Conservation (phyloP, 75 land plant species). For the Pinus albicaulis region DNA sequence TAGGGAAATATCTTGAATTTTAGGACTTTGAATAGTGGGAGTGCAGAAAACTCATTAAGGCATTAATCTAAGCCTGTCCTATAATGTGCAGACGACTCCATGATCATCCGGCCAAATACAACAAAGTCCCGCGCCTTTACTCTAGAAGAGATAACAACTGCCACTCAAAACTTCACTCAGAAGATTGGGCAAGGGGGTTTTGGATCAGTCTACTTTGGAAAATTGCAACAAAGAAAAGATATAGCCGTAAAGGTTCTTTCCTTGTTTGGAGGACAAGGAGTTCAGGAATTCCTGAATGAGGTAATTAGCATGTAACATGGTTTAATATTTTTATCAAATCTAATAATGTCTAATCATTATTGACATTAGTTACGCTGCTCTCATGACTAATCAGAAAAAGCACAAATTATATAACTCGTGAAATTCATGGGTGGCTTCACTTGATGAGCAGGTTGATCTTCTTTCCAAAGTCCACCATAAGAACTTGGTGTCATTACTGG, state of each 20-base stretch:
- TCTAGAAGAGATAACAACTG: neutral
- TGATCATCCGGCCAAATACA: neutral
- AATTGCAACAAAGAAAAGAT: conserved; percentile 19
- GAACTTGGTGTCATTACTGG: conserved; percentile 47
- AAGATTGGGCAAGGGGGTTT: neutral
- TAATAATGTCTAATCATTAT: too few relatives aligned
- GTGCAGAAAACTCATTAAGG: too few relatives aligned
- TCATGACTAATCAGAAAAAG: too few relatives aligned
- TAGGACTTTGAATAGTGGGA: neutral
- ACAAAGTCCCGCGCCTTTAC: neutral
- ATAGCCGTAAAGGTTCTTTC: conserved; percentile 37
- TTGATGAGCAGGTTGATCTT: conserved; percentile 10
- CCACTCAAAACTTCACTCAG: neutral
- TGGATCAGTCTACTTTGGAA: conserved; percentile 10
- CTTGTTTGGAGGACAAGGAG: conserved; percentile 24
- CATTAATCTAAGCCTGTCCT: neutral
- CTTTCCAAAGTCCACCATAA: conserved; percentile 18
- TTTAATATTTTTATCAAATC: too few relatives aligned
- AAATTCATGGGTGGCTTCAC: neutral
- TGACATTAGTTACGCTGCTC: too few relatives aligned
- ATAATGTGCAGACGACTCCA: neutral
- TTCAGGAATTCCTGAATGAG: neutral
- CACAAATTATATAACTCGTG: conserved; percentile 6
- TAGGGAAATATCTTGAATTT: too few relatives aligned
- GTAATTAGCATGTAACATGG: too few relatives aligned